Base-by-base conservation (phyloP, 2,329 filamentous ascomycete genomes). In the Fusarium solani-melongenae region DNA sequence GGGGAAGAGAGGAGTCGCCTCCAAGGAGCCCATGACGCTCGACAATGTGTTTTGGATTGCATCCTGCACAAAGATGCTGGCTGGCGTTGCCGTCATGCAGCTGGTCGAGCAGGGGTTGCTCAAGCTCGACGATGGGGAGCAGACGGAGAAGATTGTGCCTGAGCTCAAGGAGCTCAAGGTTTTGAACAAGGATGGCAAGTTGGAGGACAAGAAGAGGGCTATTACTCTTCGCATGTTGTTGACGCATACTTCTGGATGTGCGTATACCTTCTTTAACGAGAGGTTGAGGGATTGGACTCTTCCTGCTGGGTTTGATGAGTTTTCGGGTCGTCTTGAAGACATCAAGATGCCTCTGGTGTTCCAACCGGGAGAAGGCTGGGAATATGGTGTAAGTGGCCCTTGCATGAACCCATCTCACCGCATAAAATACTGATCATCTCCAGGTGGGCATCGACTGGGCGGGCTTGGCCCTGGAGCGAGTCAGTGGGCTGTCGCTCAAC, bases 11-110 rank as follows among this genome's bases (percentile, higher is more conserved):
- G 88, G 88, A 0, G 55, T 83, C 6, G 80, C 58, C 0, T 81
- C 82, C 3, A 73, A 82, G 0, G 85, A 89, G 53, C 82, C 86
- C 5, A 90, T 93, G 87, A 86, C 86, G 0, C 80, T 90, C 0
- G 90, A 93, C 41, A 89, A 84, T 10, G 82, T 90, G 1, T 93
- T 91, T 76, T 90, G 86, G 87, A 82, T 90, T 6, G 88, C 88
- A 0, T 89, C 87, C 0, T 89, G 87, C 75, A 89, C 89, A 17
- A 91, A 91, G 79, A 83, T 89, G 82, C 80, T 90, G 14, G 81
- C 83, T 0, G 87, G 83, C 0, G 79, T 90, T 15, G 87, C 88
- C 1, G 85, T 82, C 55, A 89, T 91, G 87, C 88, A 91, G 77
- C 84, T 89, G 1, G 88, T 90, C 2, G 89, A 91, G 75, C 80